These are phyloP conservation scores for Ganoderma boninense DNA, from an alignment of 1,284 basidiomycete genomes.

Conservation along the genomic window DNA sequence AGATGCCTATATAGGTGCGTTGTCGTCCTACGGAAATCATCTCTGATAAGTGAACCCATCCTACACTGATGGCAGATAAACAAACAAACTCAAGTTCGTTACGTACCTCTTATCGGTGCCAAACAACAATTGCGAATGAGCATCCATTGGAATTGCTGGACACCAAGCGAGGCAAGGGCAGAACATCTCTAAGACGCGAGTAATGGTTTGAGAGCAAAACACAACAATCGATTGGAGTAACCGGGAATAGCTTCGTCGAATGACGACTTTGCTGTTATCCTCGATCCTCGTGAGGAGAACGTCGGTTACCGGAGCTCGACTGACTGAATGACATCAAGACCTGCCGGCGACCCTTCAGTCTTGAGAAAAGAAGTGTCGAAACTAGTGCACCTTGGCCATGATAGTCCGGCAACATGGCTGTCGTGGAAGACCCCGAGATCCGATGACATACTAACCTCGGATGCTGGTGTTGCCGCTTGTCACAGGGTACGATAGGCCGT, in stretches of 20 bases:
- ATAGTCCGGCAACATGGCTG: conserved; percentile 14
- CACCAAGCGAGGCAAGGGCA: background rate
- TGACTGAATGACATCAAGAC: background rate
- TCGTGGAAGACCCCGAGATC: conserved; percentile 26
- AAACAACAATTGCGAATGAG: background rate
- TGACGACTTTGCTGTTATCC: background rate
- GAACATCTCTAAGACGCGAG: background rate
- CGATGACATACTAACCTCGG: conserved; percentile 17
- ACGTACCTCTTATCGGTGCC: conserved; percentile 22
- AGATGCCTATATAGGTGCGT: background rate
- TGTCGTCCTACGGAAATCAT: background rate
- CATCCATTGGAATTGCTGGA: background rate
- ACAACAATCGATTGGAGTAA: background rate
- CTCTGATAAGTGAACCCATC: background rate
- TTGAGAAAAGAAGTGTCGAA: conserved; percentile 19
- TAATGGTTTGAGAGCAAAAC: background rate
- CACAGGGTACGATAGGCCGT: conserved; percentile 12
- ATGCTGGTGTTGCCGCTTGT: background rate
- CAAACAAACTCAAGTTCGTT: conserved; percentile 12
- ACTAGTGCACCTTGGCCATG: background rate
- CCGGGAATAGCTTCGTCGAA: background rate
- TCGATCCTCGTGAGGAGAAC: background rate
- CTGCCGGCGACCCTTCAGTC: background rate
- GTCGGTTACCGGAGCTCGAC: conserved; percentile 3
- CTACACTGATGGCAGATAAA: conserved; percentile 12